Evolutionary conservation across 306 rosid genomes (phyloP), one percentile per base, ranked within the genome.

Genomic region (Dalbergia cochinchinensis): DNA sequence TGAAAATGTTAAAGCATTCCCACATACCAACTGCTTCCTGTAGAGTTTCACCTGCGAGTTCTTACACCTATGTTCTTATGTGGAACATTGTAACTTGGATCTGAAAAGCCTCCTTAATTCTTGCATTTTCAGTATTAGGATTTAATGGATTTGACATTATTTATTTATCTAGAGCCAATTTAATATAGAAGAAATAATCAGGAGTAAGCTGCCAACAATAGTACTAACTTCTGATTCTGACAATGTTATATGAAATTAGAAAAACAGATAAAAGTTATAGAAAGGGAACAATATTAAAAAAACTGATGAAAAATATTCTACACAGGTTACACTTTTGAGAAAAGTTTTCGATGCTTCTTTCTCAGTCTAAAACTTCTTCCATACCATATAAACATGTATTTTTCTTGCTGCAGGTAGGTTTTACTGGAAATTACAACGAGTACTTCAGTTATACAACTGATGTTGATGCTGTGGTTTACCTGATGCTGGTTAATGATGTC

Each of bases 401-500:
- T 53, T 41, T 54, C 58, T 45, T 73, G 74, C 34, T 80, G 80
- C 75, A 93, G 99, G 96, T 90, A 11, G 87, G 82, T 80, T 96
- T 96, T 81, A 91, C 97, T 48, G 99, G 99, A 85, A 96, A 96
- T 73, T 96, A 93, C 92, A 74, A 26, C 0, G 99, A 96, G 85
- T 96, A 96, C 86, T 96, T 96, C 78, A 94, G 99, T 70, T 71
- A 59, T 6, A 83, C 96, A 57, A 96, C 99, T 53, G 98, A 96
- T 78, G 96, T 96, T 44, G 97, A 96, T 63, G 99, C 99, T 77
- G 96, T 93, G 73, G 85, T 83, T 82, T 96, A 89, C 90, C 84
- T 96, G 87, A 96, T 96, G 99, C 91, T 96, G 83, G 98, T 90
- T 75, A 96, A 96, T 78, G 99, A 96, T 90, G 41, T 96, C 84